Evolutionary conservation across 306 rosid genomes (phyloP).

Genomic region (Astragalus glycyphyllos): DNA sequence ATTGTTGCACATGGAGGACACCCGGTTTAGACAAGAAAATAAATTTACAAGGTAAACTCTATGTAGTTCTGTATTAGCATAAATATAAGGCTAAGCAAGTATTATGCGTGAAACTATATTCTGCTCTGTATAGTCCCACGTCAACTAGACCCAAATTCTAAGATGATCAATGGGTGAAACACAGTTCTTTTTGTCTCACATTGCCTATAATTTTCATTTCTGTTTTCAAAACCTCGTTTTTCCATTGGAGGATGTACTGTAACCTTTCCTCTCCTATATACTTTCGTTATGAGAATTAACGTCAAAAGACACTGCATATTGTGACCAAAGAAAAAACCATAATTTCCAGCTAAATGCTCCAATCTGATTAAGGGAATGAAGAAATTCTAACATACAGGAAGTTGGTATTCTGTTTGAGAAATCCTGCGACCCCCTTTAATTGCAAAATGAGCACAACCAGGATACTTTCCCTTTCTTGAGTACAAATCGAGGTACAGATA

Average conservation of each 20-base stretch:
- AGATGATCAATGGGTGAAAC: conserved; percentile 12
- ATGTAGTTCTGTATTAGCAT: background rate
- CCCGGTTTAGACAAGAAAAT: too few species aligned
- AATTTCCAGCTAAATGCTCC: conserved; percentile 29
- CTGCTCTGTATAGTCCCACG: too few species aligned
- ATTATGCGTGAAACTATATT: background rate
- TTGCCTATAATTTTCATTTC: background rate
- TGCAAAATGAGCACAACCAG: conserved; percentile 67
- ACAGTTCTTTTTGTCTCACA: background rate
- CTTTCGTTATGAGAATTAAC: background rate
- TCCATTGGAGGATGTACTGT: conserved; percentile 8
- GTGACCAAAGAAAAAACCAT: conserved; percentile 22
- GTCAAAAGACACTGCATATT: conserved; percentile 20
- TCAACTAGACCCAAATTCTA: too few species aligned
- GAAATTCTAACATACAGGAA: conserved; percentile 54
- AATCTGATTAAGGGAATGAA: conserved; percentile 9
- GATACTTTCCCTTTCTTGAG: conserved; percentile 60
- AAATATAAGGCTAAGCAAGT: background rate
- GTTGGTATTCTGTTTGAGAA: conserved; percentile 63
- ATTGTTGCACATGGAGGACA: too few species aligned
- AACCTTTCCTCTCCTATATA: conserved; percentile 11
- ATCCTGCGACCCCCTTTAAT: conserved; percentile 60
- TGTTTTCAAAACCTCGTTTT: conserved; percentile 20
- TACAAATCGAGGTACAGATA: conserved; percentile 59
- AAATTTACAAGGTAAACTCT: background rate